Conservation (phyloP, 768 basidiomycete genomes). For the Cytidiella melzeri region DNA sequence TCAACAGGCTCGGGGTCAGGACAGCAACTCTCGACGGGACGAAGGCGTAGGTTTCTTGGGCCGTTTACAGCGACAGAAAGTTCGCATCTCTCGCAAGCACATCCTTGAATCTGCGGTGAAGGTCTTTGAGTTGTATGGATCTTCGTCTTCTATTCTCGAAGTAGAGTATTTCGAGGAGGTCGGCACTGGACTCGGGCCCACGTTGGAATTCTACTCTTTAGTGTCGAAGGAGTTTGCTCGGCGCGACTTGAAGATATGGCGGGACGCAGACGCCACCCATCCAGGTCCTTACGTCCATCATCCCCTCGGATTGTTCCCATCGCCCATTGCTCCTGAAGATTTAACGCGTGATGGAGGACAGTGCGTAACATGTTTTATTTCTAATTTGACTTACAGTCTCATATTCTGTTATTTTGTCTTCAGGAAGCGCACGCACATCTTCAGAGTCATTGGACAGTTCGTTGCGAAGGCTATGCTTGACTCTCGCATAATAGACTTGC, state of each 20-base stretch:
- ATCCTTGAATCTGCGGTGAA: conserved; percentile 95
- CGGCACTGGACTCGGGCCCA: conserved; percentile 95
- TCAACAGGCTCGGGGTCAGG: conserved; percentile 70
- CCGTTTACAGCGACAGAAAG: conserved; percentile 90
- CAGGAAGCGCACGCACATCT: conserved; percentile 81
- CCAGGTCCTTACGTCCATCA: conserved; percentile 74
- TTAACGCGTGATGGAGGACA: conserved; percentile 67
- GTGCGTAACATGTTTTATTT: conserved; percentile 36
- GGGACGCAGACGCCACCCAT: conserved; percentile 66
- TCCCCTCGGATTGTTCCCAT: conserved; percentile 82
- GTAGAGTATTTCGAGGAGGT: conserved; percentile 99
- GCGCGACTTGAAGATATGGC: conserved; percentile 85
- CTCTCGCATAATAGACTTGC: conserved; percentile 93
- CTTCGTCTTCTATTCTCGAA: conserved; percentile 88
- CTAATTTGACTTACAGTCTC: neutral
- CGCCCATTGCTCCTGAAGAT: conserved; percentile 69
- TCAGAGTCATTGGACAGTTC: conserved; percentile 91
- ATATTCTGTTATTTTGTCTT: neutral
- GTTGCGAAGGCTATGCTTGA: conserved; percentile 96
- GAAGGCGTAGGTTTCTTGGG: conserved; percentile 92
- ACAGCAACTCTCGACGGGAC: conserved; percentile 72
- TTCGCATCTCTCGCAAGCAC: conserved; percentile 91
- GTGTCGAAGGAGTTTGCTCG: conserved; percentile 94
- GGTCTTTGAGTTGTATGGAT: conserved; percentile 94
- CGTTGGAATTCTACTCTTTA: conserved; percentile 96